Evolutionary conservation across 306 rosid genomes (phyloP), one percentile per base, ranked within the genome.

Genomic region (Echinosophora koreensis): DNA sequence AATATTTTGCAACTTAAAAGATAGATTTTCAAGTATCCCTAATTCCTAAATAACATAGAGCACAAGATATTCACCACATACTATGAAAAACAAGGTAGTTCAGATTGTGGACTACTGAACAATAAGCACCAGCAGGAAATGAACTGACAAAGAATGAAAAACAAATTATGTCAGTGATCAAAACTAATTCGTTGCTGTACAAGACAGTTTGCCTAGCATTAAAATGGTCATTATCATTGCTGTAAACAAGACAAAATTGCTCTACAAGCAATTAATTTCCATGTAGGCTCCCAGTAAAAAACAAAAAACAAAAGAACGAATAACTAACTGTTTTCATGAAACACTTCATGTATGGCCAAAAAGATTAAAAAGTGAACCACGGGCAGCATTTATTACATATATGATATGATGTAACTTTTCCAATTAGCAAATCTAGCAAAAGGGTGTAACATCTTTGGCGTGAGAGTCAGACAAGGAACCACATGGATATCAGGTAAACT

Each of bases 251-350:
- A 77, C 66, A 9, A 2, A 30, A 67, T 56, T 44, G 15, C 35
- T 44, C 51, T 14, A 14, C 5, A 4, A 77, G 60, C 61, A 77
- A 59, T 44, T 55, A 30, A 66, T 55, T 63, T 35, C 59, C 50
- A 14, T 11, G 38, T 15, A 55, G 35, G 66, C 66, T 56, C 6
- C 74, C 67, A 37, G 27, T 5, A 52, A 18, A 54, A 56, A 77
- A 42, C 38, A 41, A 77, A 55, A 49, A 30, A 49, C 63, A 65
- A 76, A 54, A 27, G n/a, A 10, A 55, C 49, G 39, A 54, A 66
- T 66, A 66, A 54, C 38, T 10, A 27, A 11, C 54, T 54, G 5
- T 15, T 65, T 41, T 41, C 41, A 57, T 27, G 9, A 77, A 41
- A n/a, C 5, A 15, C 56, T 16, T 13, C 34, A 32, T 10, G 37